Conservation (phyloP, 306 rosid species). For the Notholithocarpus densiflorus region DNA sequence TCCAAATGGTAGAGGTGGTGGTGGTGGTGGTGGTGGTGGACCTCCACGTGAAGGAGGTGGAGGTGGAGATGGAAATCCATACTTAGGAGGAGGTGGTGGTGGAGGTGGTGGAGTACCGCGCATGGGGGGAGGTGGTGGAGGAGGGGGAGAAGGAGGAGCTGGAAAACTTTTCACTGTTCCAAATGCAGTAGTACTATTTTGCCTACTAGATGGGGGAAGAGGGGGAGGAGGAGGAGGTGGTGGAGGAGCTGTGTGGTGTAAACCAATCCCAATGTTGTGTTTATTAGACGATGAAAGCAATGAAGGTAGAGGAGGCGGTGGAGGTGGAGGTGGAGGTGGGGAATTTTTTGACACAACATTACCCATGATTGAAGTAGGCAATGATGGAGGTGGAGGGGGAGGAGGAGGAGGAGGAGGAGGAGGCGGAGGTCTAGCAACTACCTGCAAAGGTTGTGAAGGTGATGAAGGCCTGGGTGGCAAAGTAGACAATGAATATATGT, state of each 20-base stretch:
- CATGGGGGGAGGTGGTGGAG: conserved; percentile 12
- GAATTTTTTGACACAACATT: conserved; percentile 10
- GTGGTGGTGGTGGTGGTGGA: conserved; percentile 20
- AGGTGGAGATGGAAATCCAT: conserved; percentile 13
- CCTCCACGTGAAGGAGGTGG: conserved; percentile 27
- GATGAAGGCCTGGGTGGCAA: conserved; percentile 14
- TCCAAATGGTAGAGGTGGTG: conserved; percentile 18
- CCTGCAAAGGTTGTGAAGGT: conserved; percentile 13
- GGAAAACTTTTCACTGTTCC: conserved; percentile 24
- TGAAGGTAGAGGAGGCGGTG: conserved; percentile 24
- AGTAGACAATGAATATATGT: conserved; percentile 16
- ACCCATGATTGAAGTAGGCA: conserved; percentile 18
- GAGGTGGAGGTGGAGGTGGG: conserved; percentile 20
- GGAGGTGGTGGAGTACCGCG: conserved; percentile 29
- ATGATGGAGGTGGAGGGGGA: conserved; percentile 10
- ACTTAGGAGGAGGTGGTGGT: conserved; percentile 1
- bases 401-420: conserved; percentile 28
- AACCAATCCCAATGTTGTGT: conserved; percentile 16
- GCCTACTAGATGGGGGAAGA: conserved; percentile 9
- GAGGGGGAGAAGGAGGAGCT: conserved; percentile 17
- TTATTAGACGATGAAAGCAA: conserved; percentile 8
- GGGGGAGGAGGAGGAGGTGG: conserved; percentile 26
- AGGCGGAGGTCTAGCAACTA: conserved; percentile 21
- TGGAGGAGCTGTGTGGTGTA: conserved; percentile 27
- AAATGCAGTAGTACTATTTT: conserved; percentile 5